These are phyloP conservation scores for Metarhizium rileyi DNA, from an alignment of 2,329 filamentous ascomycete species.

Conservation along the genomic window DNA sequence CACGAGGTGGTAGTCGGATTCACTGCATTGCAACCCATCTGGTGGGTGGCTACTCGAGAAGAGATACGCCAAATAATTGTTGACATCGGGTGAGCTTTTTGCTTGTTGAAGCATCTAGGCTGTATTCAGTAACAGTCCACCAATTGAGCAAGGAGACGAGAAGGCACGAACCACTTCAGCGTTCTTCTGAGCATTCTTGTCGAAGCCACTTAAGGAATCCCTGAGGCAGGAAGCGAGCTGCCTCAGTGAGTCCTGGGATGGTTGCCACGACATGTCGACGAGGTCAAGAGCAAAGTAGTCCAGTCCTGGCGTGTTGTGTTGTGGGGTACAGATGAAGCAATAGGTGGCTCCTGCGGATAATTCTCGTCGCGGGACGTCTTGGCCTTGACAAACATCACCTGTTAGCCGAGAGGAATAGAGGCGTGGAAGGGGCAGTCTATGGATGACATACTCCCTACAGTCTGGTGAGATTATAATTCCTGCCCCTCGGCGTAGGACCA, in stretches of 20 bases:
- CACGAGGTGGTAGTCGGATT: conserved; percentile 60
- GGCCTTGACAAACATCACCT: background rate
- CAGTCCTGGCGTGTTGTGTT: background rate
- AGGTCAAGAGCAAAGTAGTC: background rate
- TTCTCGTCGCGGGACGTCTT: background rate
- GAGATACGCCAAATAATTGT: conserved; percentile 92
- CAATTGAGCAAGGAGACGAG: background rate
- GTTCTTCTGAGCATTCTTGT: conserved; percentile 74
- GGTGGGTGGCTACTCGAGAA: conserved; percentile 63
- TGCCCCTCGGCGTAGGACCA: conserved; percentile 5
- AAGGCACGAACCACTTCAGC: conserved; percentile 64
- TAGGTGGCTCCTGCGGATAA: background rate
- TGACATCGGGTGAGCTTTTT: conserved; percentile 81
- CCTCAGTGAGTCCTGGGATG: conserved; percentile 73
- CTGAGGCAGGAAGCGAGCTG: conserved; percentile 84
- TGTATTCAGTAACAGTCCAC: background rate
- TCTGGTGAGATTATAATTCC: background rate
- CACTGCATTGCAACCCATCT: conserved; percentile 46
- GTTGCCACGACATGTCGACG: conserved; percentile 79
- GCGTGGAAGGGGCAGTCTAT: background rate
- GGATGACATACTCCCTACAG: conserved; percentile 1
- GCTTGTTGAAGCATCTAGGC: conserved; percentile 84
- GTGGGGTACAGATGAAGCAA: background rate
- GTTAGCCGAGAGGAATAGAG: background rate
- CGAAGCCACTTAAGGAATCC: conserved; percentile 81